Conservation (phyloP, 345 rosid genomes). For the Barbarea vulgaris region DNA sequence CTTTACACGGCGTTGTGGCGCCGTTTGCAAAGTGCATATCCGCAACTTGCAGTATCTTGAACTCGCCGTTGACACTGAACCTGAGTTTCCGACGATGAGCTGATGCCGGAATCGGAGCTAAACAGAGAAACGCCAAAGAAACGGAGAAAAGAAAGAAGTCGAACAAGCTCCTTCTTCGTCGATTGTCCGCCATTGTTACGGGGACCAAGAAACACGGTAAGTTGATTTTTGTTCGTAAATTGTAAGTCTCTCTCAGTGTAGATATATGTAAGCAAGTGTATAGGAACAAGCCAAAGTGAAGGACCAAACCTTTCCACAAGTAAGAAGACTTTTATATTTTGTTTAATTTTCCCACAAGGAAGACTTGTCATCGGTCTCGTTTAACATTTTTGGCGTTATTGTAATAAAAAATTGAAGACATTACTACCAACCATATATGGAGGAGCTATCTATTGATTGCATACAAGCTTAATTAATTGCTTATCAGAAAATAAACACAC, state of each 20-base stretch:
- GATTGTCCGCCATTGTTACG: constrained; percentile 28
- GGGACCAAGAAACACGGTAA: neutral
- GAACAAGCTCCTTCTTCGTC: neutral
- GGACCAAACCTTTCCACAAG: neutral
- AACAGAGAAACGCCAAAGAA: constrained; percentile 26
- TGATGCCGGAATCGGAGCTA: constrained; percentile 23
- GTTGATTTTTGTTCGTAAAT: neutral
- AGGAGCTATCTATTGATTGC: neutral
- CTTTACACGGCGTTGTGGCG: constrained; percentile 53
- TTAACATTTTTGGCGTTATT: neutral
- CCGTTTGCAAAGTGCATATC: constrained; percentile 93
- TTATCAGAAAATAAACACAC: neutral
- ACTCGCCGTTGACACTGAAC: constrained; percentile 58
- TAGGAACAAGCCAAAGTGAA: constrained; percentile 6
- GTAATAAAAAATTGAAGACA: neutral
- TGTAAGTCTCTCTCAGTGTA: neutral
- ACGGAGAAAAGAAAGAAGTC: constrained; percentile 2
- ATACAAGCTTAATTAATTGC: neutral
- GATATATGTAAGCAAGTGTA: neutral
- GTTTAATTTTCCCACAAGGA: too few relatives aligned
- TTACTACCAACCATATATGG: neutral
- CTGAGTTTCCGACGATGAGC: constrained; percentile 48
- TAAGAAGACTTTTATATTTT: neutral
- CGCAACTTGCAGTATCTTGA: constrained; percentile 90
- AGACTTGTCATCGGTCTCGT: too few relatives aligned